Percentiles rank a stretch among this genome's conserved stretches.
Conservation (phyloP, 352 stramenopile species). For the Peronosclerospora sorghi region DNA sequence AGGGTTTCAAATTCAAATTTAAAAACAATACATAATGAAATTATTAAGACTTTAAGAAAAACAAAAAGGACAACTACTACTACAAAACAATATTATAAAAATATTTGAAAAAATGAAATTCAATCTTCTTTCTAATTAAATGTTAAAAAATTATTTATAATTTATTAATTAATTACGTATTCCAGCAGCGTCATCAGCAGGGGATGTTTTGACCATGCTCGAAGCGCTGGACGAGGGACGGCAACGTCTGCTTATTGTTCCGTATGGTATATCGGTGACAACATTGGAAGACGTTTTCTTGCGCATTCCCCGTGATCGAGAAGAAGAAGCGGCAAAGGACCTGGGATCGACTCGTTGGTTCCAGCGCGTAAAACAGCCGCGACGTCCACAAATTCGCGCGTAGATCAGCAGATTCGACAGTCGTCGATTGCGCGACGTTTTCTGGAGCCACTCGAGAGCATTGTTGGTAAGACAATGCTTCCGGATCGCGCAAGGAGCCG, state of each 20-base stretch:
- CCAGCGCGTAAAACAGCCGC: constrained; percentile 27
- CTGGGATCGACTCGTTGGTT: constrained; percentile 16
- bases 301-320: constrained; percentile 40
- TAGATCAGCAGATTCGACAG: constrained; percentile 9
- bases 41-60: too few species aligned
- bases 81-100: too few species aligned
- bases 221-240: constrained; percentile 53
- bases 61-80: too few species aligned
- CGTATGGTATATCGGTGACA: constrained; percentile 96
- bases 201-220: constrained; percentile 87
- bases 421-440: constrained; percentile 11
- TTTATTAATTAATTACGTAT: too few species aligned
- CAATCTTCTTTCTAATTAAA: too few species aligned
- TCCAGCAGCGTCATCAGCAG: constrained; percentile 60
- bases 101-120: too few species aligned
- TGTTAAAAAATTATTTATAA: too few species aligned
- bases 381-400: constrained; percentile 24
- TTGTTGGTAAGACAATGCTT: constrained; percentile 49
- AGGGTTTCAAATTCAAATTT: too few species aligned
- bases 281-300: constrained; percentile 99
- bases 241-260: constrained; percentile 43
- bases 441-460: constrained; percentile 34
- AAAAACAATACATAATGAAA: too few species aligned
- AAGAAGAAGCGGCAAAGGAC: constrained; percentile 18
- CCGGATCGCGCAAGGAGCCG: constrained; percentile 47